Conservation (phyloP, 306 rosid genomes). For the Rosa persica region DNA sequence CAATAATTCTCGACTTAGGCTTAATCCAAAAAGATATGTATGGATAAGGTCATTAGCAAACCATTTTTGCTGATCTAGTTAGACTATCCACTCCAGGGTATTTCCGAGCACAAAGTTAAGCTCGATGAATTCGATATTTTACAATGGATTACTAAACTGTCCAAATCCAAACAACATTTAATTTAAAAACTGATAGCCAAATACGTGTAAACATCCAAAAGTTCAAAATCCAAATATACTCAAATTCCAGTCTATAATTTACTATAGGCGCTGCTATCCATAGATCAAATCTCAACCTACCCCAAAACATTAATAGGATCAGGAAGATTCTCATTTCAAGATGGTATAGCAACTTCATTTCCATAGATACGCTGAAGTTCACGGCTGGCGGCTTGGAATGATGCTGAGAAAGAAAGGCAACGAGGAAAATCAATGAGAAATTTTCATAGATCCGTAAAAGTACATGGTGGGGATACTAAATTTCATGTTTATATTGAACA, state of each 20-base stretch:
- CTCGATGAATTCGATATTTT: neutral
- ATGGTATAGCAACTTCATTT: constrained; percentile 57
- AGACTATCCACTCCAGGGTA: neutral
- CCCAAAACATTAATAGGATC: constrained; percentile 22
- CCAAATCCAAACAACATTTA: constrained; percentile 26
- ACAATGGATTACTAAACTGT: neutral
- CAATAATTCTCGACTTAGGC: neutral
- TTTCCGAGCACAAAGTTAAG: neutral
- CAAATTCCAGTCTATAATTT: constrained; percentile 31
- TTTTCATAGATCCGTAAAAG: constrained; percentile 12
- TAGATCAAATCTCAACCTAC: constrained; percentile 42
- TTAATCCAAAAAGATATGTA: neutral
- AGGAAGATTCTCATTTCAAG: constrained; percentile 49
- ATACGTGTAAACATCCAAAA: constrained; percentile 38
- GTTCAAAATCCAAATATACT: constrained; percentile 29
- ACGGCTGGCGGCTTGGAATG: constrained; percentile 89
- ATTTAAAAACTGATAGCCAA: constrained; percentile 30
- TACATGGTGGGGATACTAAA: neutral
- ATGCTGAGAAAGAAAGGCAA: constrained; percentile 47
- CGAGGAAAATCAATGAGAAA: constrained; percentile 13
- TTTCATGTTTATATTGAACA: constrained; percentile 16
- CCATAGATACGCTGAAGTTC: constrained; percentile 99
- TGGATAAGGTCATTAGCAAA: neutral
- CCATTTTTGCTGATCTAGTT: neutral
- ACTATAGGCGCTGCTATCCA: constrained; percentile 35